Base-by-base conservation (phyloP, 345 rosid species). In the Geranium rotundifolium region DNA sequence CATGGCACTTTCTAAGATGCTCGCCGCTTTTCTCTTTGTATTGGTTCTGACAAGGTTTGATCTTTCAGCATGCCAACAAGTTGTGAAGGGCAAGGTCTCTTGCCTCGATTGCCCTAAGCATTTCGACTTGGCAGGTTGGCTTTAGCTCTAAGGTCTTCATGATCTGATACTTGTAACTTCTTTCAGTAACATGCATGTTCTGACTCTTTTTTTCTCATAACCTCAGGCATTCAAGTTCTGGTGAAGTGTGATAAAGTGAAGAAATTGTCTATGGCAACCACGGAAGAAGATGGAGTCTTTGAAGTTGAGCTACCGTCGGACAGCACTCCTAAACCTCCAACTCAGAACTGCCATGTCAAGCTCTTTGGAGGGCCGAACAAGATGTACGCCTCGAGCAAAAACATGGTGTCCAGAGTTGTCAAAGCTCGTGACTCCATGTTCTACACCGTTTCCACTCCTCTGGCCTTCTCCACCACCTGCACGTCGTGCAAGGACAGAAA, bases 171-270 rank as follows among this genome's bases (percentile, higher is more conserved):
- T 39, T 31, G 31, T 37, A 17, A 17, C 60, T 17, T 0, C 55
- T n/a, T 23, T 50, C 19, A 37, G 16, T 57, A 15, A 16, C 56
- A 41, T 50, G 0, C 41, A 57, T 12, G 15, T 19, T 19, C 9
- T 20, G 60, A 57, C 30, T 59, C 13, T 29, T 3, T 29, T 19
- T 58, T 10, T 20, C 0, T 50, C 12, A 17, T n/a, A 6, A 1
- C 50, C 17, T 29, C 75, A 91, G 97, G 86, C 19, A 76, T 85
- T 46, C 77, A 63, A 76, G 75, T 91, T 19, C 31, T 54, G 9
- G 80, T 91, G 79, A 89, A 84, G 65, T 91, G 98, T 61, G 82
- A 70, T 17, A 60, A 72, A 19, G 74, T 69, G 63, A 76, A 77
- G 61, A 82, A 76, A 61, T 9, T 66, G 23, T 76, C 78, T 3